Evolutionary conservation across 306 rosid species (phyloP).

Genomic region (Corylus avellana): DNA sequence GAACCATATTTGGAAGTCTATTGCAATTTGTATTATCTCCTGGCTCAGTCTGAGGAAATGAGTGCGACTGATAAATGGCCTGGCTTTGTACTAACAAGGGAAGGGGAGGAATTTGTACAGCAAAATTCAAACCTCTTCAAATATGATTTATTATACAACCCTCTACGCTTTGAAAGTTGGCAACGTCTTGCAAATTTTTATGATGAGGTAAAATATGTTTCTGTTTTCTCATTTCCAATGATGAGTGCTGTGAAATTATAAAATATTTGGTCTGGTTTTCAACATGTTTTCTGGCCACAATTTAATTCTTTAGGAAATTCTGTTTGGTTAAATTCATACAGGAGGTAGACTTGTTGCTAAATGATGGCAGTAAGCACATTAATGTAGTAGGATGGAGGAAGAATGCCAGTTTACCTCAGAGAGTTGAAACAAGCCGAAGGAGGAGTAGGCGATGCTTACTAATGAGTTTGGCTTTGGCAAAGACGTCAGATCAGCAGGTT

Average conservation of each 20-base stretch:
- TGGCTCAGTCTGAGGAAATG: slow-evolving; percentile 95
- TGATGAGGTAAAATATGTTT: slow-evolving; percentile 63
- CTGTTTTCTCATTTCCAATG: slow-evolving; percentile 29
- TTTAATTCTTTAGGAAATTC: slow-evolving; percentile 21
- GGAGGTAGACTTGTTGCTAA: slow-evolving; percentile 97
- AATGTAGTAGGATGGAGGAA: slow-evolving; percentile 95
- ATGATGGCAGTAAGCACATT: slow-evolving; percentile 97
- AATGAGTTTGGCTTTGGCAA: slow-evolving; percentile 96
- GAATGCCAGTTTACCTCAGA: slow-evolving; percentile 67
- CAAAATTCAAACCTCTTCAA: slow-evolving; percentile 91
- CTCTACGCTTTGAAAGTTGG: slow-evolving; percentile 94
- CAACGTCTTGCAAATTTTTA: slow-evolving; percentile 88
- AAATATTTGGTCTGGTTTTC: slow-evolving; percentile 20
- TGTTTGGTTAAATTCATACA: slow-evolving; percentile 41
- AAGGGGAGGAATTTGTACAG: slow-evolving; percentile 95
- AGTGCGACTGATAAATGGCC: slow-evolving; percentile 98
- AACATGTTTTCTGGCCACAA: slow-evolving; percentile 12
- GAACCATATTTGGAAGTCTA: slow-evolving; percentile 91
- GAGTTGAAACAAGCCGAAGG: slow-evolving; percentile 94
- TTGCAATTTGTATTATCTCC: slow-evolving; percentile 83
- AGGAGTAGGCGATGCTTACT: slow-evolving; percentile 95
- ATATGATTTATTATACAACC: slow-evolving; percentile 82
- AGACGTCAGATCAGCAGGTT: slow-evolving; percentile 86
- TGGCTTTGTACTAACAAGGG: slow-evolving; percentile 93
- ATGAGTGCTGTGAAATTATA: slow-evolving; percentile 21